phyloP scores from a whole-genome alignment of 1,284 basidiomycete species.

The Ganoderma lucidum region DNA sequence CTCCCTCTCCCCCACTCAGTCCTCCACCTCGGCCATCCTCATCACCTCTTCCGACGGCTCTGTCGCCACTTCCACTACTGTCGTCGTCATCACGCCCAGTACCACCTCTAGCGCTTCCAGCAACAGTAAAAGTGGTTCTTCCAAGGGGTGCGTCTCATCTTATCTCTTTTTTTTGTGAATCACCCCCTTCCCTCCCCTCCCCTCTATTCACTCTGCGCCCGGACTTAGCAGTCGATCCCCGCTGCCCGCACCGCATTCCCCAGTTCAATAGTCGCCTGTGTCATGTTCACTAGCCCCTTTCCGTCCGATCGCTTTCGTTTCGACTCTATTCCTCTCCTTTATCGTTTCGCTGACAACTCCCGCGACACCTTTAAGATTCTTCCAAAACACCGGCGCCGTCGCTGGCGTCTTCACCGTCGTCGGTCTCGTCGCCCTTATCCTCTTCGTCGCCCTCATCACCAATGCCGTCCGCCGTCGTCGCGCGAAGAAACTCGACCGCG shows the following conservation, averaged over 20 bases:
- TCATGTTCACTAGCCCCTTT: constrained; percentile 2
- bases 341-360: not conserved
- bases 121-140: not conserved
- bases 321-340: not conserved
- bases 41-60: constrained; percentile 22
- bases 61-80: constrained; percentile 23
- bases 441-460: constrained; percentile 61
- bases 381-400: constrained; percentile 73
- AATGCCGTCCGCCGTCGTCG: constrained; percentile 66
- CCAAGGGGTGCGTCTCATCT: constrained; percentile 23
- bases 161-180: not conserved
- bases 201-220: not conserved
- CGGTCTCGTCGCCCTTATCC: constrained; percentile 60
- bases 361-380: constrained; percentile 57
- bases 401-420: constrained; percentile 75
- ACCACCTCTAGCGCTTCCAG: not conserved
- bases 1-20: constrained; percentile 15
- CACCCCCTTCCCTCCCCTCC: not conserved
- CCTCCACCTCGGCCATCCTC: constrained; percentile 18
- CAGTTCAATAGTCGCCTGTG: not conserved
- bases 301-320: constrained; percentile 1
- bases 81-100: constrained; percentile 15
- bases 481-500: constrained; percentile 69
- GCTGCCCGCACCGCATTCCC: not conserved
- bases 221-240: constrained; percentile 6